phyloP scores from a whole-genome alignment of 768 basidiomycete species.

The Tylopilus sp. region DNA sequence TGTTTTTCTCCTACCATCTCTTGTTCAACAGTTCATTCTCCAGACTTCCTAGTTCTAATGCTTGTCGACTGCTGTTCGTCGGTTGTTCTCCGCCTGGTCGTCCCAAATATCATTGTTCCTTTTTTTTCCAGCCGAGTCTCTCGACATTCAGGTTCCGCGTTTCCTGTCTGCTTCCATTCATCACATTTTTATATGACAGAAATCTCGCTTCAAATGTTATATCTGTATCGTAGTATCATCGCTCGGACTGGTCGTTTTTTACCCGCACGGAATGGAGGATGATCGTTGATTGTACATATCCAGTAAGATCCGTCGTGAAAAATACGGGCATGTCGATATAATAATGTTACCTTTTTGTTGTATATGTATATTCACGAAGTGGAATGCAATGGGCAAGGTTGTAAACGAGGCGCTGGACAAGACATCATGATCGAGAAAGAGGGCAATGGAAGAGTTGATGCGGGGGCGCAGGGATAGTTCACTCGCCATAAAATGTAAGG shows the following conservation, averaged over 20 bases:
- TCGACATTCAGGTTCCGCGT: not conserved
- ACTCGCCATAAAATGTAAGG: no score
- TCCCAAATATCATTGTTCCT: no score
- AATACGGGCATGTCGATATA: slow-evolving; percentile 1
- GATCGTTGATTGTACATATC: slow-evolving; percentile 27
- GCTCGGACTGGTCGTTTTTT: slow-evolving; percentile 15
- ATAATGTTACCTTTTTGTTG: not conserved
- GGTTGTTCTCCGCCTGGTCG: no score
- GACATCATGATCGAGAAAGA: no score
- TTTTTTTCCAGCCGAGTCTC: no score
- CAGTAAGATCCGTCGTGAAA: not conserved
- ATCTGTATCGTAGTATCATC: slow-evolving; percentile 30
- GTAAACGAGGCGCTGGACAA: not conserved
- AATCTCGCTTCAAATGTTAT: slow-evolving; percentile 21
- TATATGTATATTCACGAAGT: not conserved
- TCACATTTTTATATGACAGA: slow-evolving; percentile 25
- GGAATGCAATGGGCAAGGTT: not conserved
- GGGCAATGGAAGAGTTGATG: no score
- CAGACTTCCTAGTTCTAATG: slow-evolving; percentile 9
- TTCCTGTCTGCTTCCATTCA: slow-evolving; percentile 8
- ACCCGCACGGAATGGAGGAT: slow-evolving; percentile 27
- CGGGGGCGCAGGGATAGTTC: no score
- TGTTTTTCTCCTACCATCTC: slow-evolving; percentile 4
- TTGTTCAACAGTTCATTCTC: slow-evolving; percentile 20
- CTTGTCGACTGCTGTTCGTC: slow-evolving; percentile 17